Evolutionary conservation across 768 basidiomycete genomes (phyloP).

Genomic region (Multifurca ochricompacta): DNA sequence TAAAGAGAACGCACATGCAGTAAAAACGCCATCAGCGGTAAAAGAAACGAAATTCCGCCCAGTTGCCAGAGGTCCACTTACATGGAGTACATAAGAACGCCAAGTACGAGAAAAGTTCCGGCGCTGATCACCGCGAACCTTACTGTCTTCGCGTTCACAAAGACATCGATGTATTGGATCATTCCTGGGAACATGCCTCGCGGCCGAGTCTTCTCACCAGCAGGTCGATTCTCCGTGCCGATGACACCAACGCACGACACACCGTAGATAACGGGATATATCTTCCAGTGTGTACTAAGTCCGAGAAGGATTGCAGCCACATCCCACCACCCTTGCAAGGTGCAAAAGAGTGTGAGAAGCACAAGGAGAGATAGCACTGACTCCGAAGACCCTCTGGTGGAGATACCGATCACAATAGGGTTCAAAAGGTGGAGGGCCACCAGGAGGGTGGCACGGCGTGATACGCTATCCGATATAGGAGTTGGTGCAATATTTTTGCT

Average conservation of each 20-base stretch:
- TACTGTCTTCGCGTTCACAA: slow-evolving; percentile 45
- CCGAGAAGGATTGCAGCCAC: slow-evolving; percentile 68
- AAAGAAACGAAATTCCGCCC: not conserved
- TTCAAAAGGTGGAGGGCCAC: slow-evolving; percentile 78
- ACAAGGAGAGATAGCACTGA: slow-evolving; percentile 77
- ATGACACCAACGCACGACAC: slow-evolving; percentile 63
- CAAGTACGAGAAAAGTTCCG: slow-evolving; percentile 56
- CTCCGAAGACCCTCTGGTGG: slow-evolving; percentile 95
- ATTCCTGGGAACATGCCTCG: slow-evolving; percentile 1
- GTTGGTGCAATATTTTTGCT: not conserved
- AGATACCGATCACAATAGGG: slow-evolving; percentile 92
- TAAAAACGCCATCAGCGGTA: not conserved
- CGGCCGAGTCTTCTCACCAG: not conserved
- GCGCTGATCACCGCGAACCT: slow-evolving; percentile 67
- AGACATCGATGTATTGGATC: slow-evolving; percentile 23
- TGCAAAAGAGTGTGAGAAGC: slow-evolving; percentile 55
- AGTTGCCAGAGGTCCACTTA: slow-evolving; percentile 31
- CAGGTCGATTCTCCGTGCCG: slow-evolving; percentile 18
- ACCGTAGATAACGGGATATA: slow-evolving; percentile 91
- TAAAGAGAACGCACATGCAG: not conserved
- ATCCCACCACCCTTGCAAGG: slow-evolving; percentile 52
- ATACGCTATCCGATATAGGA: slow-evolving; percentile 4
- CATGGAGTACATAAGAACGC: slow-evolving; percentile 64
- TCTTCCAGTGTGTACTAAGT: slow-evolving; percentile 90
- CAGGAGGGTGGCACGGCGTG: slow-evolving; percentile 42